These are phyloP conservation scores for Remersonia thermophila DNA, from an alignment of 2,329 filamentous ascomycete genomes.

Conservation along the genomic window DNA sequence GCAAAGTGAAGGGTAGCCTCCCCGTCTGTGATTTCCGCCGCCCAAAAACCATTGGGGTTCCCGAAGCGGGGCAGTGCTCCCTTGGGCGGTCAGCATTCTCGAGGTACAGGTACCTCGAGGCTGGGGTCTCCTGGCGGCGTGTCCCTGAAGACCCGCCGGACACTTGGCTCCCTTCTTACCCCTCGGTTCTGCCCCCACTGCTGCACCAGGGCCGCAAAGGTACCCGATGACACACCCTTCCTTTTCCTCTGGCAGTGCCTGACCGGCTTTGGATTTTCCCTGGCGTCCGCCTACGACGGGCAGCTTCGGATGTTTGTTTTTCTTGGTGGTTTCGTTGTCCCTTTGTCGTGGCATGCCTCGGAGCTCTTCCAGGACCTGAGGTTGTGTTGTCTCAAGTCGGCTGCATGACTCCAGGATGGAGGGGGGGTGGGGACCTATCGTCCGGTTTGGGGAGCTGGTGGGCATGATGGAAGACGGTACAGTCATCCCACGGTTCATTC, in stretches of 20 bases:
- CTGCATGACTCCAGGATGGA: too few species aligned
- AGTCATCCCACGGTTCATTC: too few species aligned
- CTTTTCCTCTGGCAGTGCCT: slow-evolving; percentile 1
- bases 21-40: slow-evolving; percentile 10
- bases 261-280: not conserved
- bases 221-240: slow-evolving; percentile 7
- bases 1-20: too few species aligned
- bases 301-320: too few species aligned
- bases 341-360: too few species aligned
- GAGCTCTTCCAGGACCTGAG: too few species aligned
- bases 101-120: slow-evolving; percentile 23
- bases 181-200: slow-evolving; percentile 4
- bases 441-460: too few species aligned
- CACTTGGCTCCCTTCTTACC: slow-evolving; percentile 3
- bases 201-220: slow-evolving; percentile 9
- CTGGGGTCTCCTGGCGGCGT: not conserved
- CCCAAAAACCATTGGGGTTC: slow-evolving; percentile 21
- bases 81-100: slow-evolving; percentile 15
- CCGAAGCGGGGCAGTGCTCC: slow-evolving; percentile 14
- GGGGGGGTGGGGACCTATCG: too few species aligned
- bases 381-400: too few species aligned
- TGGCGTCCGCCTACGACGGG: not conserved
- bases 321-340: too few species aligned
- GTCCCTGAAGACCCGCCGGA: not conserved
- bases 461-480: too few species aligned